Evolutionary conservation across 305 asterid species (phyloP).

Genomic region (Fraxinus sp.): DNA sequence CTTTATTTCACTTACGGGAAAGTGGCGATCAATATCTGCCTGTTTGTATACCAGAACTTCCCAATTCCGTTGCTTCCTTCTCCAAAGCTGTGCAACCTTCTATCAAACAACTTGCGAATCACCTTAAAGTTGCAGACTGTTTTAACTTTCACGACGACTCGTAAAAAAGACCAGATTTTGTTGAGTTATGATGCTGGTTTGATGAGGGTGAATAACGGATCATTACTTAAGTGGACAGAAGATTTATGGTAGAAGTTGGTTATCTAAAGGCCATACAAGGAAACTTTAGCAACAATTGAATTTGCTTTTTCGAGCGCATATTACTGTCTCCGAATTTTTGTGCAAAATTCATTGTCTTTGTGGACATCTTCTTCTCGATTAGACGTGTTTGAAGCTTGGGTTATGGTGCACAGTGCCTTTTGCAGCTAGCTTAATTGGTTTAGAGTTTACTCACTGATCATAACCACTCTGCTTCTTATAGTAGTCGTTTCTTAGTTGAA

Average conservation of each 20-base stretch:
- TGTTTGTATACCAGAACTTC: constrained; percentile 79
- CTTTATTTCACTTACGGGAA: constrained; percentile 53
- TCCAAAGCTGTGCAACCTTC: constrained; percentile 65
- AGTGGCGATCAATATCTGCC: constrained; percentile 55
- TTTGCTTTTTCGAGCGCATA: neutral
- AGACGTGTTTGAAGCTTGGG: neutral
- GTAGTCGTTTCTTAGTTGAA: neutral
- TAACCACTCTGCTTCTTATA: constrained; percentile 18
- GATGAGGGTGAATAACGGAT: neutral
- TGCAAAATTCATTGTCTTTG: neutral
- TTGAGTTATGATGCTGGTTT: neutral
- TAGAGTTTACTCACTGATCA: neutral
- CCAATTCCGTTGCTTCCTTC: constrained; percentile 52
- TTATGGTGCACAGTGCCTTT: neutral
- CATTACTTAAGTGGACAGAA: constrained; percentile 14
- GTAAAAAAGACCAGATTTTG: constrained; percentile 14
- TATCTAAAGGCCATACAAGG: neutral
- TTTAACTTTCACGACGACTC: constrained; percentile 37
- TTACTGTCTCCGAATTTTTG: neutral
- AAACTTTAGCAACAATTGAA: neutral
- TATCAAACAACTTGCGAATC: constrained; percentile 56
- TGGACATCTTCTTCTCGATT: neutral
- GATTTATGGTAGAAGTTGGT: constrained; percentile 6
- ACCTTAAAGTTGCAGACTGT: constrained; percentile 61
- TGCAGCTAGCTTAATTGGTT: constrained; percentile 20